Evolutionary conservation across 345 rosid genomes (phyloP), one percentile per base, ranked within the genome.

Genomic region (Corymbia maculata): DNA sequence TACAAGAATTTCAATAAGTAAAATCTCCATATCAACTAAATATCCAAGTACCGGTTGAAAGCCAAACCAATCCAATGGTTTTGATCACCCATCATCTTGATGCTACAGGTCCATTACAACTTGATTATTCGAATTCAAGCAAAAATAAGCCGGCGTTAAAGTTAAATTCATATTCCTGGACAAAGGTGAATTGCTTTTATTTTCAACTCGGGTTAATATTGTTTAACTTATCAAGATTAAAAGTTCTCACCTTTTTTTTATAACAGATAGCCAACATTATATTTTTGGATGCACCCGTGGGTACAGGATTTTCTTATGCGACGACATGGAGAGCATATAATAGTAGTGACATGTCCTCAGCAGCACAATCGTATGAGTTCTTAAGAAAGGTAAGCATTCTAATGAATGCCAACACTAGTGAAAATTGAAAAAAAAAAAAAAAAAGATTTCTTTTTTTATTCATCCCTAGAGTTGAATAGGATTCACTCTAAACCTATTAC

Each of bases 271-370:
- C 94, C 28, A 92, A 86, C n/a, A 79, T 91, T 6, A 88, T 91
- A 50, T 92, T 92, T 51, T 42, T 93, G 85, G 93, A 92, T 52
- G 59, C 91, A 51, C 94, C 94, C 1, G 92, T 87, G 7, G 94
- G 93, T 2, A 88, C 93, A 8, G 94, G 93, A 52, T 91, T 91
- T 86, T 93, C 92, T 6, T 93, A 91, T 42, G 87, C 94, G 7
- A 93, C 79, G 3, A 91, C 86, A 13, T 86, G 49, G 88, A 51
- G 75, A 49, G 88, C 80, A 4, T 86, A 88, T 36, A 6, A 86
- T 4, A 26, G 24, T 6, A 86, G 50, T 13, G 94, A 91, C 45
- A 87, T 89, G 4, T 36, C 86, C 22, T 61, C 86, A 9, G 82
- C 90, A 14, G n/a, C 61, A 79, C 42, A 88, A 28, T 66, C 52